Evolutionary conservation across 441 rosid species (phyloP), one percentile per base, ranked within the genome.

Genomic region (Pelargonium citronellum): DNA sequence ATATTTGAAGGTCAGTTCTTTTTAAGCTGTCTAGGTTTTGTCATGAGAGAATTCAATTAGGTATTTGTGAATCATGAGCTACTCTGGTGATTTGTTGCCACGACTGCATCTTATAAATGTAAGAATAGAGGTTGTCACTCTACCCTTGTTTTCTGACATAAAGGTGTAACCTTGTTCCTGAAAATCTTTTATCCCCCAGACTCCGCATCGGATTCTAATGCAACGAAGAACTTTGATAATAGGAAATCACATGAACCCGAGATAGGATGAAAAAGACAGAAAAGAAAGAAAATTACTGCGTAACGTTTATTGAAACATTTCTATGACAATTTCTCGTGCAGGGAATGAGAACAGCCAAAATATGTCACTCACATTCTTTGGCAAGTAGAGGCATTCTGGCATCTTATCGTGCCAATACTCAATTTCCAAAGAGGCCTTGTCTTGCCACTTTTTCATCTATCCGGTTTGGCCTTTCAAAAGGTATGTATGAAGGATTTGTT

Each of bases 401-500:
- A 51, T n/a, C 58, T 51, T 51, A 3, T 51, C 15, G n/a, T 51
- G 58, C 58, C n/a, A 16, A 51, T n/a, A 19, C 19, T 51, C 58
- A 51, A 51, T n/a, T 51, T 51, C 58, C 4, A 4, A 51, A 51
- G 19, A 51, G 17, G 58, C 58, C 19, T 51, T 51, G 7, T n/a
- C 19, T 51, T 12, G 16, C 17, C 58, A 51, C 17, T n/a, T n/a
- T 51, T 51, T 51, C 58, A n/a, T 51, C 58, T 16, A 12, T 5
- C 58, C 16, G 58, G 58, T 51, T 51, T n/a, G 7, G n/a, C 58
- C 7, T 51, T 51, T 51, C 58, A 51, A 51, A 51, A n/a, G 58
- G 58, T 51, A 51, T 51, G 58, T 6, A 12, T 12, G 58, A 51
- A 51, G 19, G 7, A 51, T 51, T 12, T 34, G 39, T 34, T 34